Conservation (phyloP, 768 basidiomycete genomes). For the Phanerodontia chrysosporium region DNA sequence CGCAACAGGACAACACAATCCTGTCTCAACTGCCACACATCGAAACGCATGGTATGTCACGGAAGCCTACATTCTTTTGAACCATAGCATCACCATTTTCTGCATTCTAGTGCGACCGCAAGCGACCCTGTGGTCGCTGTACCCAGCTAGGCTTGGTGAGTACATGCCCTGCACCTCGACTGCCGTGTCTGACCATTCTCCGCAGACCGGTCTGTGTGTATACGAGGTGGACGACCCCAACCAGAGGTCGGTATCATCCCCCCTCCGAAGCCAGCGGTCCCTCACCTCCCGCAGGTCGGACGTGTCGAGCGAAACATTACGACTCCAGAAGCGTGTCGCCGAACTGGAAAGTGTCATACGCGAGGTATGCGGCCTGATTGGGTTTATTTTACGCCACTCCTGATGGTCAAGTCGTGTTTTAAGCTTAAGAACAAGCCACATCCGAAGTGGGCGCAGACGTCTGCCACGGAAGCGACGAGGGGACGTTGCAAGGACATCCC, state of each 20-base stretch:
- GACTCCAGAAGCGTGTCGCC: conserved; percentile 69
- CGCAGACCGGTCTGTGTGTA: conserved; percentile 74
- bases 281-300: conserved; percentile 17
- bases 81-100: neutral
- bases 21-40: conserved; percentile 69
- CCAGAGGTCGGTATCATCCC: conserved; percentile 40
- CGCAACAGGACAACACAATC: conserved; percentile 73
- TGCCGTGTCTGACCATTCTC: neutral
- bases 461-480: conserved; percentile 5
- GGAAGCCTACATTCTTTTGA: neutral
- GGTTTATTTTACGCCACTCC: neutral
- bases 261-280: neutral
- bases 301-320: conserved; percentile 56
- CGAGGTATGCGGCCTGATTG: conserved; percentile 42
- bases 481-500: neutral
- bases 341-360: conserved; percentile 82
- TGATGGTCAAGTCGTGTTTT: neutral
- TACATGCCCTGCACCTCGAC: conserved; percentile 2
- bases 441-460: conserved; percentile 49
- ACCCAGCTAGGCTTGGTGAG: conserved; percentile 36
- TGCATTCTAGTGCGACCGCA: conserved; percentile 39
- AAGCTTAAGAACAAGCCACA: conserved; percentile 73
- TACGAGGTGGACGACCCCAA: conserved; percentile 80
- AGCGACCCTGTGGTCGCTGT: conserved; percentile 45
- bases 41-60: conserved; percentile 61